Evolutionary conservation across 306 rosid species (phyloP).

Genomic region (Adenanthera pavonina): DNA sequence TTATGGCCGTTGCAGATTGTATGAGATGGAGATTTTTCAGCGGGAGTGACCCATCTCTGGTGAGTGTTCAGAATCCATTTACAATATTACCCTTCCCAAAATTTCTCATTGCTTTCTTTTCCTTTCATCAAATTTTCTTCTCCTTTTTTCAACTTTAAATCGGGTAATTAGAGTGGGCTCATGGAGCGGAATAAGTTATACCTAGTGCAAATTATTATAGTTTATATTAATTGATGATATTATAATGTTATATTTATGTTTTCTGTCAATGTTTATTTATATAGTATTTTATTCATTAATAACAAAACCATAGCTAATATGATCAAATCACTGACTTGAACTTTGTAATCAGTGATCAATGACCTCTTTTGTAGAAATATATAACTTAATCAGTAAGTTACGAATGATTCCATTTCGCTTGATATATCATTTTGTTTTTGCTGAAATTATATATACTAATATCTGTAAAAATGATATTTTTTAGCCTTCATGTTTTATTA

Average conservation of each 20-base stretch:
- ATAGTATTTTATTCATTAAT: too few species aligned
- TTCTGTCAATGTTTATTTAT: too few species aligned
- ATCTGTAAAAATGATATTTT: too few species aligned
- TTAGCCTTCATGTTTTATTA: neutral
- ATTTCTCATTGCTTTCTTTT: neutral
- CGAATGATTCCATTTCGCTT: neutral
- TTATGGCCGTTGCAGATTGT: slow-evolving; percentile 56
- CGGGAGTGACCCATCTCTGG: slow-evolving; percentile 61
- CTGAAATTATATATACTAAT: too few species aligned
- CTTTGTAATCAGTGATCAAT: neutral
- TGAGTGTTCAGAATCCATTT: slow-evolving; percentile 43
- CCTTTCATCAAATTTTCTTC: neutral
- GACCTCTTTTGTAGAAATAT: neutral
- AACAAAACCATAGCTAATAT: too few species aligned
- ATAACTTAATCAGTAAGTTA: too few species aligned
- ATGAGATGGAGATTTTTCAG: slow-evolving; percentile 64
- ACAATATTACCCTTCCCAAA: slow-evolving; percentile 26
- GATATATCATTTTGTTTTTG: neutral
- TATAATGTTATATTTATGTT: too few species aligned
- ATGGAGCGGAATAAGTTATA: too few species aligned
- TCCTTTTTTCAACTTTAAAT: neutral
- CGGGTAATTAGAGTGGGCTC: too few species aligned
- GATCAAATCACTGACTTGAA: too few species aligned
- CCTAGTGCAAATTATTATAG: too few species aligned
- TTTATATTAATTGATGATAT: neutral